Base-by-base conservation (phyloP, 2,329 filamentous ascomycete genomes). In the Arthrobotrys iridis region DNA sequence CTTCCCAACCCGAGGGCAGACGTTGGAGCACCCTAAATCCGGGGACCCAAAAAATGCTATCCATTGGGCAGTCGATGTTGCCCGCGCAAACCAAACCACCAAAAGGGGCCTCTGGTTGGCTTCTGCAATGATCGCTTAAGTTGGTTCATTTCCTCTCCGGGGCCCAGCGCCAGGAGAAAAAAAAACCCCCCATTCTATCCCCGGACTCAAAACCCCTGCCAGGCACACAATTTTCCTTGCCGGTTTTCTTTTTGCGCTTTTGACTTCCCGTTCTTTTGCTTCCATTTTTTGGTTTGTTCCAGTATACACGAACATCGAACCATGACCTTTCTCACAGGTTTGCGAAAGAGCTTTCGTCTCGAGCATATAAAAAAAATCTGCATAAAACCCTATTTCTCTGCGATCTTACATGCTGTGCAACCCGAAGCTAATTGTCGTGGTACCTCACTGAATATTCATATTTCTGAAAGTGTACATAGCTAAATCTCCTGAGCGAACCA, bases 401-500 rank as follows among this genome's bases (percentile, higher is more conserved):
- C 50, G 52, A 66, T 73, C 68, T 72, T 65, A 65, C 41, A 52
- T 66, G 68, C 45, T 66, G 68, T 73, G 52, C 60, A 26, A 73
- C 68, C 60, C 35, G 50, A 65, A 60, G 37, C 10, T 65, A 43
- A 59, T 48, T 66, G 59, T 52, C 33, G 68, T 73, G 50, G 55
- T 62, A 66, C 52, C 43, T 18, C 20, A 40, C 28, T 37, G 43
- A 8, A 22, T 43, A 22, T 41, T 68, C 45, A 52, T 33, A 52
- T 48, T 24, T 52, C 33, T n/a, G n/a, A n/a, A 30, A 50, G 6
- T 41, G 45, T 52, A 11, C 33, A 41, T 18, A 37, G 50, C 50
- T 30, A 55, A 55, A 30, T 52, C 28, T 58, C 18, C 13, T 35
- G 22, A 50, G 57, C 24, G 41, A 41, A 37, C 41, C 35, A 24